phyloP scores from a whole-genome alignment of 306 rosid genomes.

The Vigna unguiculata region DNA sequence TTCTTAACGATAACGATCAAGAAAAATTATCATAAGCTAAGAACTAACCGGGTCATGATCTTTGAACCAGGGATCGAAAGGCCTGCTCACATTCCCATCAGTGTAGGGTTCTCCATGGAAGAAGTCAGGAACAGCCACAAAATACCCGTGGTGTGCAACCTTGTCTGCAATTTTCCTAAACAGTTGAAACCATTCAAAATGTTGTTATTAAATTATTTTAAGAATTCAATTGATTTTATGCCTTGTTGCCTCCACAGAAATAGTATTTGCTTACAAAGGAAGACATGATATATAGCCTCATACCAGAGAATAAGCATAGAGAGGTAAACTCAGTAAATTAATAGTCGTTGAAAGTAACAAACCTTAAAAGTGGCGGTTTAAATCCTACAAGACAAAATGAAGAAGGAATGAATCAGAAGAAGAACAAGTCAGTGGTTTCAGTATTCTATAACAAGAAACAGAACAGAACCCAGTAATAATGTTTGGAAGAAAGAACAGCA shows the following conservation, averaged over 20 bases:
- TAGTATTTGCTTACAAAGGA: neutral
- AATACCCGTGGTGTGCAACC: conserved; percentile 71
- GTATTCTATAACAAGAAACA: too few species aligned
- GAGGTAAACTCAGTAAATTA: neutral
- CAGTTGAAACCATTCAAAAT: too few species aligned
- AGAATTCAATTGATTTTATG: too few species aligned
- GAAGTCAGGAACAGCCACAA: conserved; percentile 71
- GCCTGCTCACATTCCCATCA: conserved; percentile 47
- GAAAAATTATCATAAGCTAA: neutral
- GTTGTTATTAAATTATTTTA: too few species aligned
- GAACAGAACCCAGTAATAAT: too few species aligned
- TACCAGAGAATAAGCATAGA: neutral
- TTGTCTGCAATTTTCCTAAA: conserved; percentile 85
- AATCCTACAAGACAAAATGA: conserved; percentile 64
- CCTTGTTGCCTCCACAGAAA: neutral
- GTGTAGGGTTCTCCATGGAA: conserved; percentile 65
- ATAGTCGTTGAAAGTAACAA: neutral
- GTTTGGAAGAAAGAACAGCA: too few species aligned
- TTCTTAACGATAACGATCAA: too few species aligned
- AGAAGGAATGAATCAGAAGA: too few species aligned
- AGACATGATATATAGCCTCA: neutral
- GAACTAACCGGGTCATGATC: conserved; percentile 62
- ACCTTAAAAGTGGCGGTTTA: conserved; percentile 80
- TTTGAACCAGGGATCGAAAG: conserved; percentile 59
- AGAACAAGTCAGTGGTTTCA: too few species aligned